phyloP scores from a whole-genome alignment of 2,329 filamentous ascomycete genomes.

The Epichloe sp. region DNA sequence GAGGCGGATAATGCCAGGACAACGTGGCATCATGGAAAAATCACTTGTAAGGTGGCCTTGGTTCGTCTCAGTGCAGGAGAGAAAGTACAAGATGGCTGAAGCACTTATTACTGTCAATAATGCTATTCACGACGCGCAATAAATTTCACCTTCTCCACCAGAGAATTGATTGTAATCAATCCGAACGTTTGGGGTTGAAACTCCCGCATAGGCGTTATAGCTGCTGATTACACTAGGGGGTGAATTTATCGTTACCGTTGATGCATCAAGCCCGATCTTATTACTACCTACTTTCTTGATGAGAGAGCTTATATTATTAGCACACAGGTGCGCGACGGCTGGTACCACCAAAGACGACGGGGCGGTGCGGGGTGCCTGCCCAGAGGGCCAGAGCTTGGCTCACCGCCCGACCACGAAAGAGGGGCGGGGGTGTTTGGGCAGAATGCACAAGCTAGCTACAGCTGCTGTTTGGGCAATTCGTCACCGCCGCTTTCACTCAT shows the following conservation, averaged over 20 bases:
- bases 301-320: too few species aligned
- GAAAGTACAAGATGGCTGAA: not conserved
- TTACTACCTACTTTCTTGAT: too few species aligned
- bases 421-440: not conserved
- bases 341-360: too few species aligned
- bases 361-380: not conserved
- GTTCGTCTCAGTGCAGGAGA: not conserved
- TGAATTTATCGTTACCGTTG: not conserved
- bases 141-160: not conserved
- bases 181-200: not conserved
- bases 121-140: not conserved
- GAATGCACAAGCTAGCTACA: slow-evolving; percentile 1
- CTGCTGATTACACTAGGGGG: not conserved
- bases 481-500: slow-evolving; percentile 5
- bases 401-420: slow-evolving; percentile 3
- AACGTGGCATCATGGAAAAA: not conserved
- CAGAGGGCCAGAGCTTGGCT: not conserved
- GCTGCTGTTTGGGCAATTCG: not conserved
- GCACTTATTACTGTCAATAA: not conserved
- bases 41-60: not conserved
- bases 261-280: not conserved
- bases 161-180: not conserved
- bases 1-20: not conserved
- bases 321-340: too few species aligned
- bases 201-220: not conserved